Evolutionary conservation across 768 basidiomycete genomes (phyloP), one percentile per base, ranked within the genome.

Genomic region (Psilocybe cubensis): DNA sequence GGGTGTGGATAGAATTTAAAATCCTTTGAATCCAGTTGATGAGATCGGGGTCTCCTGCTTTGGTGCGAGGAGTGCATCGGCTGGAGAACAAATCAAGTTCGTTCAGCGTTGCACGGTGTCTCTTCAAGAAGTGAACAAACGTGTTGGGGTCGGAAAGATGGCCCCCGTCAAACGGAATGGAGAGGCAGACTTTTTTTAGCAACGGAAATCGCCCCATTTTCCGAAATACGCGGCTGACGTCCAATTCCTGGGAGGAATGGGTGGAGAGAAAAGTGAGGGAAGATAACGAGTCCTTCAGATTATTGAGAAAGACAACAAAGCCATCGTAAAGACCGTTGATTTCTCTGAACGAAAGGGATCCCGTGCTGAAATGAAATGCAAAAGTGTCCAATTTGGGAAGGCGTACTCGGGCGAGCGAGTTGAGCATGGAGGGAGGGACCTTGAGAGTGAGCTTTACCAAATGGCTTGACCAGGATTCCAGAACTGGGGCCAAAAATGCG

Each of bases 231-330:
- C 64, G 68, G 53, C 68, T 63, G 14, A 83, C 64, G 61, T 78
- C 75, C 40, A 83, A 74, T 45, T 73, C 66, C 43, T 60, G 68
- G 7, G 77, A 80, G 3, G 70, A 58, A 20, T 64, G 61, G 10
- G 74, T 74, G 12, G 78, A 75, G 8, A 66, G 43, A 25, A 81
- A 62, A 0, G 74, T 70, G 1, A 83, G 57, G 1, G 72, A 72
- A 45, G 65, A 64, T 35, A 83, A 68, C n/a, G 74, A 67, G 18
- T 68, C 66, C 56, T 70, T 72, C 45, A 78, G 67, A 51, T 75
- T 77, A 67, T 80, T 74, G 52, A 81, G 56, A 57, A 82, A 81
- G 21, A 81, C 74, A n/a, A 70, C 63, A 27, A 81, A 75, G 8
- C 70, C 76, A 28, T 80, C 75, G 29, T 81, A 70, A 4, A 64